phyloP scores from a whole-genome alignment of 345 rosid genomes.

The Eucalyptus marginata region DNA sequence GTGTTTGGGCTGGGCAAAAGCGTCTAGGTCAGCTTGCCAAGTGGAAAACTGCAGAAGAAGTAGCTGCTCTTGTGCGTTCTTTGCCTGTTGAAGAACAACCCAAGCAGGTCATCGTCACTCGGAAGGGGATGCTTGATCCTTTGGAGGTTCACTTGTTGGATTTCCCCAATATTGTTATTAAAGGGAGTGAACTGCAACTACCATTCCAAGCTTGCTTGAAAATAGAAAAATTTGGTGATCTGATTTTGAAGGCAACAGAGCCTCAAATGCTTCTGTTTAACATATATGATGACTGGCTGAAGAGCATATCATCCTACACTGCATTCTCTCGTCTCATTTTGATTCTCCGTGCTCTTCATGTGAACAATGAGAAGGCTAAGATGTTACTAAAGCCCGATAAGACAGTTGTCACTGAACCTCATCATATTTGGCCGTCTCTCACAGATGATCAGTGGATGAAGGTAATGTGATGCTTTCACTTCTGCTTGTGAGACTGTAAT shows the following conservation, averaged over 20 bases:
- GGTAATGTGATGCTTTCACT: background rate
- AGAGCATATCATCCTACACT: slow-evolving; percentile 90
- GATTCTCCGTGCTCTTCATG: slow-evolving; percentile 97
- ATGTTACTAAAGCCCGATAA: slow-evolving; percentile 92
- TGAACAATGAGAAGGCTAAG: slow-evolving; percentile 95
- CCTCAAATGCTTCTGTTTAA: slow-evolving; percentile 33
- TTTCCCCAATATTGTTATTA: slow-evolving; percentile 96
- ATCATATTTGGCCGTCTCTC: slow-evolving; percentile 89
- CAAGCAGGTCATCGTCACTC: slow-evolving; percentile 87
- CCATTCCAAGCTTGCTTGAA: slow-evolving; percentile 96
- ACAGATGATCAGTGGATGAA: background rate
- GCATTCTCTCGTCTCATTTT: slow-evolving; percentile 93
- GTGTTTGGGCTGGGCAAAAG: slow-evolving; percentile 93
- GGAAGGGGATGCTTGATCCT: slow-evolving; percentile 97
- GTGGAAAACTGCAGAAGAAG: slow-evolving; percentile 99
- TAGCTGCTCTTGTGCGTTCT: slow-evolving; percentile 93
- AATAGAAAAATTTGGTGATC: slow-evolving; percentile 36
- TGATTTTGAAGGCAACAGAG: slow-evolving; percentile 10
- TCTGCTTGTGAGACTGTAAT: background rate
- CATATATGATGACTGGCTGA: slow-evolving; percentile 97
- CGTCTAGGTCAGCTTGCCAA: slow-evolving; percentile 84
- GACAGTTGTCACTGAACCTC: slow-evolving; percentile 75
- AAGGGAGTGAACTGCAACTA: slow-evolving; percentile 95
- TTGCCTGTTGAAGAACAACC: slow-evolving; percentile 98
- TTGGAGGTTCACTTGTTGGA: slow-evolving; percentile 91